Evolutionary conservation across 768 basidiomycete genomes (phyloP).

Genomic region (Filobasidium wieringae): DNA sequence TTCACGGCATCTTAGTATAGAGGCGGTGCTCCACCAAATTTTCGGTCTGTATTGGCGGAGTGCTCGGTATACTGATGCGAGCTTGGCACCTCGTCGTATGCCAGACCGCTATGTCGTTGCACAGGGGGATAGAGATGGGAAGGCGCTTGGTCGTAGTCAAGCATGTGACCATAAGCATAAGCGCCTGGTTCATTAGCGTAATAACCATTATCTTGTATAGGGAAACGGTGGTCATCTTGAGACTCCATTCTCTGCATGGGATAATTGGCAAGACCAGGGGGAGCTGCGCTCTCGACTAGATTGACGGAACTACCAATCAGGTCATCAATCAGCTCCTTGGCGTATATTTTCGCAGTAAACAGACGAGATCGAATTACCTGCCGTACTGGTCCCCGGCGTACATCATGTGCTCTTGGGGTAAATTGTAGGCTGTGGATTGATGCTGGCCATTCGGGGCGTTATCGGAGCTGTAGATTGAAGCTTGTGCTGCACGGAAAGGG

Average conservation of each 20-base stretch:
- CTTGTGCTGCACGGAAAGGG: too few relatives aligned
- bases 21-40: too few relatives aligned
- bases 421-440: too few relatives aligned
- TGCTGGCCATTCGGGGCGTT: too few relatives aligned
- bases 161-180: neutral
- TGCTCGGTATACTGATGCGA: too few relatives aligned
- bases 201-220: neutral
- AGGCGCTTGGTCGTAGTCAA: neutral
- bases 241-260: neutral
- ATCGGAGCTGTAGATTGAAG: too few relatives aligned
- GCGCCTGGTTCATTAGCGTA: too few relatives aligned
- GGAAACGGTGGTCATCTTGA: neutral
- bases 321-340: neutral
- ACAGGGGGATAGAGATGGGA: neutral
- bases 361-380: neutral
- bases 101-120: slow-evolving; percentile 20
- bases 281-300: neutral
- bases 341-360: neutral
- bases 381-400: neutral
- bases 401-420: too few relatives aligned
- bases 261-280: neutral
- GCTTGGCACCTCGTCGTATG: slow-evolving; percentile 31
- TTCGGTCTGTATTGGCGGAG: too few relatives aligned
- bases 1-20: too few relatives aligned
- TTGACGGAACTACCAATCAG: neutral